phyloP scores from a whole-genome alignment of 495 filamentous ascomycete genomes.

The Pseudevernia furfuracea region DNA sequence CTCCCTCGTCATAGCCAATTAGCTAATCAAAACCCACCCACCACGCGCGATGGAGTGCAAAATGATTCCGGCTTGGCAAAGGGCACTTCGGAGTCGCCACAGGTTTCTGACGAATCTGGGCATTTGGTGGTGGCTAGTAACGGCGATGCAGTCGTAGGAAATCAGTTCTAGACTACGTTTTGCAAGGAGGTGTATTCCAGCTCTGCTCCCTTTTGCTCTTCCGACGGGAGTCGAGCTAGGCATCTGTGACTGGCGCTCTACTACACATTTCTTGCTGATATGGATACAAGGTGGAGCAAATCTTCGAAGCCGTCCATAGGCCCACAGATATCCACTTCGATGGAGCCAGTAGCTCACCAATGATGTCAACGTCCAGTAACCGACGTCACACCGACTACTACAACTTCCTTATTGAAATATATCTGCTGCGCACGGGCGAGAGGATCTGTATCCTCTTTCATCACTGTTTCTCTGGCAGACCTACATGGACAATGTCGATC shows the following conservation, averaged over 20 bases:
- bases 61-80: background rate
- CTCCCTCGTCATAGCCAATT: background rate
- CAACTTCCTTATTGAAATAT: constrained; percentile 13
- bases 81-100: background rate
- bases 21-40: background rate
- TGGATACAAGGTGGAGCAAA: constrained; percentile 13
- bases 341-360: background rate
- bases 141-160: constrained; percentile 9
- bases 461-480: constrained; percentile 24
- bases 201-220: background rate
- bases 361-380: constrained; percentile 8
- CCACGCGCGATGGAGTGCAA: background rate
- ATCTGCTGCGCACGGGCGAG: constrained; percentile 8
- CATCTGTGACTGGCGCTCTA: background rate
- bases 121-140: background rate
- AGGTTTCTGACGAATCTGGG: background rate
- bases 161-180: constrained; percentile 16
- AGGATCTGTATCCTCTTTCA: constrained; percentile 43
- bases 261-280: background rate
- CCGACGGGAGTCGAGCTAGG: background rate
- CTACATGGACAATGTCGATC: constrained; percentile 26
- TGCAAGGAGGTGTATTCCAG: constrained; percentile 16
- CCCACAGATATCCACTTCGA: constrained; percentile 9
- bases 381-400: constrained; percentile 4
- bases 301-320: constrained; percentile 19